Base-by-base conservation (phyloP, 345 rosid genomes). In the Eucalyptus regnans region DNA sequence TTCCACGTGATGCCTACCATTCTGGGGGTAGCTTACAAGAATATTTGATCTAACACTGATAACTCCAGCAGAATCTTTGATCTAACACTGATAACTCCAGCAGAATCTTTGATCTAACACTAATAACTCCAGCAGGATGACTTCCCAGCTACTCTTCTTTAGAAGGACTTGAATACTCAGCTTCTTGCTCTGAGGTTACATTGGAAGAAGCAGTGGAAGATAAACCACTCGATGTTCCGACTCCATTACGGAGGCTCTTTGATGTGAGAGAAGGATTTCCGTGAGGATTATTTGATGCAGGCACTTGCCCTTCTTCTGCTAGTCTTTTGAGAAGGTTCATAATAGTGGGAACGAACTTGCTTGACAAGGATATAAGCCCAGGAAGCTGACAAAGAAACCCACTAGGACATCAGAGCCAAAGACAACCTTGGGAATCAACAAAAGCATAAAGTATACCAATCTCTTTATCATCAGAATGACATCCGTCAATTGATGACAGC, bases 271-370 rank as follows among this genome's bases (percentile, higher is more conserved):
- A 90, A 12, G 93, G 92, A 89, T 93, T 93, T 88, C 92, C 87
- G 11, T 86, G 93, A 52, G 93, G 92, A 87, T 91, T 90, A 22
- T 88, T 89, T 33, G 94, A 43, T 16, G 93, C 92, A 29, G 97
- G 93, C 23, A 89, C 87, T 89, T 96, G 91, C 50, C 99, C 99
- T 90, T 95, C 96, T 90, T 94, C 95, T 0, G 97, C 98, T 87
- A 98, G 95, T 90, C 94, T 97, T 90, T 89, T 96, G 23, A 98
- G 92, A 91, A 98, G 96, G 93, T 97, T 98, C 99, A 96, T 95
- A 31, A 98, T 89, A 18, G 99, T 98, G 31, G 99, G 99, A 89
- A 98, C 90, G 88, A 98, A 93, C 91, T 96, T 98, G 64, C 97
- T 88, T 4, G 97, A 96, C 91, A 98, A 90, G n/a, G 99, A 94